A percentile compares a stretch with the other conserved stretches of the same genome.
Conservation (phyloP, 306 rosid genomes). For the Vigna unguiculata region DNA sequence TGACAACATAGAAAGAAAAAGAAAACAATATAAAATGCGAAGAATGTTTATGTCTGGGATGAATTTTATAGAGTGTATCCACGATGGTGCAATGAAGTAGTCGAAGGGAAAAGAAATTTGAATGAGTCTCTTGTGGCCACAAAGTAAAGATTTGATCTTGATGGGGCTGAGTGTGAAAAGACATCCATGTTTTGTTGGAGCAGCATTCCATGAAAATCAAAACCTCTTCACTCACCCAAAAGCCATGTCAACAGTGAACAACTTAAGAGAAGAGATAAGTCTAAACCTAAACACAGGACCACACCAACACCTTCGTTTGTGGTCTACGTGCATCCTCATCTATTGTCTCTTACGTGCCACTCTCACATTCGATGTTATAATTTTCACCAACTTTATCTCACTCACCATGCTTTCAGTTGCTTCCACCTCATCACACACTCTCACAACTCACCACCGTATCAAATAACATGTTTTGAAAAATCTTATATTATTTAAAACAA, state of each 20-base stretch:
- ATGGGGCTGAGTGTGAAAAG: slow-evolving; percentile 23
- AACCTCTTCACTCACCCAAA: background rate
- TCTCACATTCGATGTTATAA: background rate
- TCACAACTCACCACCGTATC: background rate
- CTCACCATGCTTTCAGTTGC: slow-evolving; percentile 14
- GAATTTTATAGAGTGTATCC: background rate
- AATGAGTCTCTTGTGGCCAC: background rate
- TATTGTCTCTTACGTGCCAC: slow-evolving; percentile 37
- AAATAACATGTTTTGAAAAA: no score
- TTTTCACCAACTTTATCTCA: background rate
- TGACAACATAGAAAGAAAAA: no score
- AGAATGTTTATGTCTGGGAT: no score
- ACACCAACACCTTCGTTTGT: slow-evolving; percentile 30
- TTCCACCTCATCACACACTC: slow-evolving; percentile 31
- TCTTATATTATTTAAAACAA: no score
- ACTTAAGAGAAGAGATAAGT: slow-evolving; percentile 16
- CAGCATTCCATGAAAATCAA: slow-evolving; percentile 16
- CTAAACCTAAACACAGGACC: slow-evolving; percentile 40
- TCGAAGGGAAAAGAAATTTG: slow-evolving; percentile 39
- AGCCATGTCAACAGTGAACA: slow-evolving; percentile 41
- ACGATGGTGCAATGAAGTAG: no score
- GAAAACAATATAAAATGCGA: no score
- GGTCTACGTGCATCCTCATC: slow-evolving; percentile 52
- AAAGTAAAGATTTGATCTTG: slow-evolving; percentile 4
- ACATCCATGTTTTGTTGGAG: slow-evolving; percentile 28